phyloP scores from a whole-genome alignment of 352 stramenopile genomes.

The Phytophthora chlamydospora region DNA sequence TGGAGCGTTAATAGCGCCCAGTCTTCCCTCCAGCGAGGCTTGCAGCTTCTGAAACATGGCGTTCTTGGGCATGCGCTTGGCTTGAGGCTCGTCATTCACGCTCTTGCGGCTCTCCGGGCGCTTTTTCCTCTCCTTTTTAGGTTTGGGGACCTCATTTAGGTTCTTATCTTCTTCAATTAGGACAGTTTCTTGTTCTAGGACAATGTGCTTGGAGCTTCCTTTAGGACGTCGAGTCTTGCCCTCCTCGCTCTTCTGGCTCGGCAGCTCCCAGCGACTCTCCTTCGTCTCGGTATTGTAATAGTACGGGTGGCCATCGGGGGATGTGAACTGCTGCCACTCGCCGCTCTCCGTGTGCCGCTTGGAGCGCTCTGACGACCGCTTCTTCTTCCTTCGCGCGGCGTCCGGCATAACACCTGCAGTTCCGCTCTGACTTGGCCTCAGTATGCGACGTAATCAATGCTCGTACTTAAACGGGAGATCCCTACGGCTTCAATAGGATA shows the following conservation, averaged over 20 bases:
- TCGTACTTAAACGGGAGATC: no score
- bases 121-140: slow-evolving; percentile 23
- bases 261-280: slow-evolving; percentile 70
- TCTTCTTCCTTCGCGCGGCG: slow-evolving; percentile 23
- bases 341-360: slow-evolving; percentile 13
- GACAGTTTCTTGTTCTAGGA: slow-evolving; percentile 5
- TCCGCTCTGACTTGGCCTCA: no score
- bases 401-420: no score
- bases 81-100: not conserved
- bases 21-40: slow-evolving; percentile 53
- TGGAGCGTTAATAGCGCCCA: slow-evolving; percentile 26
- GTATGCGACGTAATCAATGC: no score
- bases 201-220: slow-evolving; percentile 18
- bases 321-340: slow-evolving; percentile 62
- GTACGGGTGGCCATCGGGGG: slow-evolving; percentile 63
- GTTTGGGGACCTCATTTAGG: not conserved
- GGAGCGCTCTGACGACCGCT: slow-evolving; percentile 20
- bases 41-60: slow-evolving; percentile 60
- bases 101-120: slow-evolving; percentile 3
- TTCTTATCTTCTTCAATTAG: not conserved
- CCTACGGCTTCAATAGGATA: no score
- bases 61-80: slow-evolving; percentile 26
- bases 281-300: slow-evolving; percentile 72
- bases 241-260: slow-evolving; percentile 17
- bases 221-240: slow-evolving; percentile 12